Evolutionary conservation across 2,329 filamentous ascomycete genomes (phyloP).

Genomic region (Pseudogymnoascus sp.): DNA sequence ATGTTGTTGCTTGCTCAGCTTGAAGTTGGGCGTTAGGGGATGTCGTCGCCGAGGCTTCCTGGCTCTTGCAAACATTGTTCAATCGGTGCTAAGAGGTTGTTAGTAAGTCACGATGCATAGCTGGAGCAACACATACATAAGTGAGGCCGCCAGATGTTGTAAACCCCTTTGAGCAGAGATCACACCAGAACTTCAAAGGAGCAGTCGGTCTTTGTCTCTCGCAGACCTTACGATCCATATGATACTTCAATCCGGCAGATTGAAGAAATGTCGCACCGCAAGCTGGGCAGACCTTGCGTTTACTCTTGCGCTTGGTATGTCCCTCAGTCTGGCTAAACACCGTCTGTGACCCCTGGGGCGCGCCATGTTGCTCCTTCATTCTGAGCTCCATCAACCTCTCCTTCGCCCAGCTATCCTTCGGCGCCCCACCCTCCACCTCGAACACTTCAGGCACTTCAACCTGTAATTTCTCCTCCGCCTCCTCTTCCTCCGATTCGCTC

Average conservation of each 20-base stretch:
- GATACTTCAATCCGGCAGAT: not conserved
- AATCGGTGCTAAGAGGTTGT: not conserved
- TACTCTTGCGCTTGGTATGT: not conserved
- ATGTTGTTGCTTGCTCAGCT: not conserved
- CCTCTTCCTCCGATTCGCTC: not conserved
- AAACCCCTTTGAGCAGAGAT: not conserved
- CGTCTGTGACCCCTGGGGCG: not conserved
- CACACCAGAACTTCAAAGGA: not conserved
- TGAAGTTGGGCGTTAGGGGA: not conserved
- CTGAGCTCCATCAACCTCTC: not conserved
- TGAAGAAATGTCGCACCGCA: not conserved
- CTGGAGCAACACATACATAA: not conserved
- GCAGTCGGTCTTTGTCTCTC: not conserved
- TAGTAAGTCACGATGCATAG: not conserved
- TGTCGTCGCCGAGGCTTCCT: not conserved
- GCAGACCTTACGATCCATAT: slow-evolving; percentile 2
- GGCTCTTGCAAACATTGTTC: not conserved
- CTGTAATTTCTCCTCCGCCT: not conserved
- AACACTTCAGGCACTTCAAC: not conserved
- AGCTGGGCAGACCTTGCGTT: not conserved
- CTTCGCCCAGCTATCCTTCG: not conserved
- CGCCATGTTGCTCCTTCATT: not conserved
- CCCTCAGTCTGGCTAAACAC: not conserved
- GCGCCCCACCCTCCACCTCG: not conserved
- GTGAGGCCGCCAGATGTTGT: not conserved